Evolutionary conservation across 192 early-diverging fungal genomes (phyloP).

Genomic region (Entomortierella parvispora): DNA sequence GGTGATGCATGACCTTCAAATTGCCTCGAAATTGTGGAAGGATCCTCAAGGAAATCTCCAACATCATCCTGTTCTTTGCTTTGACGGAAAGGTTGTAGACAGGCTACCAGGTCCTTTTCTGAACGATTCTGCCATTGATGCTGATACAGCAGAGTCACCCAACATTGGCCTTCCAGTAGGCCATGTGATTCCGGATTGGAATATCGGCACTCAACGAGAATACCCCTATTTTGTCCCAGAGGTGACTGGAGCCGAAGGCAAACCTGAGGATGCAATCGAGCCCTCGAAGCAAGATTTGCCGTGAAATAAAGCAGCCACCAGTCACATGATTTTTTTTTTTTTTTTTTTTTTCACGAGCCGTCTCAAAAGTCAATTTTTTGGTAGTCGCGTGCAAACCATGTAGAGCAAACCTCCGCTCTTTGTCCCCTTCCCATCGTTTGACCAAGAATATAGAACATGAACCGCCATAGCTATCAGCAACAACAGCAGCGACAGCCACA

Average conservation of each 20-base stretch:
- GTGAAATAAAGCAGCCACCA: too few species aligned
- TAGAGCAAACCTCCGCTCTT: too few species aligned
- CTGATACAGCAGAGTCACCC: background rate
- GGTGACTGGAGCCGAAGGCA: background rate
- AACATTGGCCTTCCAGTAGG: background rate
- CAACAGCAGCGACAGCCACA: constrained; percentile 17
- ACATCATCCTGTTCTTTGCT: constrained; percentile 35
- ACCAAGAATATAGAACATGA: too few species aligned
- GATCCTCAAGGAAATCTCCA: background rate
- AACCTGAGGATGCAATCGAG: constrained; percentile 1
- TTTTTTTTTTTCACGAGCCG: too few species aligned
- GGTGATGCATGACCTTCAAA: constrained; percentile 41
- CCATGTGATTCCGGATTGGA: constrained; percentile 21
- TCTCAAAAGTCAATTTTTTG: too few species aligned
- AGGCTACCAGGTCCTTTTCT: constrained; percentile 33
- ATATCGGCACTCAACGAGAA: constrained; percentile 10
- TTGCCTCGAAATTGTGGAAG: constrained; percentile 1
- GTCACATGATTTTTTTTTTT: too few species aligned
- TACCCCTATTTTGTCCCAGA: constrained; percentile 19
- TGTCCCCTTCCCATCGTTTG: too few species aligned
- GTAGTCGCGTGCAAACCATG: too few species aligned
- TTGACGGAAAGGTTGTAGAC: constrained; percentile 12
- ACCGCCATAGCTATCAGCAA: background rate
- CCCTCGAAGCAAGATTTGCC: background rate
- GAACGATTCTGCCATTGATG: too few species aligned